Evolutionary conservation across 2,329 filamentous ascomycete genomes (phyloP), one percentile per base, ranked within the genome.

Genomic region (Xylariaceae sp.): DNA sequence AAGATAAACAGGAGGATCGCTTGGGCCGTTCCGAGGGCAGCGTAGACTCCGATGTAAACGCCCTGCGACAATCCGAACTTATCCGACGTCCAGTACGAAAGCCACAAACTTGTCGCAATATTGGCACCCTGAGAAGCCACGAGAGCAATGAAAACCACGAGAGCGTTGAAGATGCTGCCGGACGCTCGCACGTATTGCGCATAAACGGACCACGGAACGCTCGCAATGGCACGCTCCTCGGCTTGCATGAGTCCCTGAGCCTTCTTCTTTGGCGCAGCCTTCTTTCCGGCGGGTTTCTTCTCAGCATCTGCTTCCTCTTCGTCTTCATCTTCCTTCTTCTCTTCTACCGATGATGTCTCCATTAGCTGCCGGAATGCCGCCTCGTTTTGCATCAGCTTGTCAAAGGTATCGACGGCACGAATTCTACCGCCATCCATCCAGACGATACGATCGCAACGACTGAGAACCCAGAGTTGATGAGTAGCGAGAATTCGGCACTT

Each of bases 401-500:
- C 85, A 68, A 93, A 97, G 0, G 92, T 97, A 66, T 94, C 92
- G 45, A 97, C 79, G 3, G 92, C 90, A 72, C 89, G 85, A 57
- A 97, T 89, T 56, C 81, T 85, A 50, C 94, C 94, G 13, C 87
- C 85, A 58, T 97, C 89, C 84, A 99, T 92, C 85, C 92, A 92
- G 53, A 97, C 86, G 64, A 97, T 93, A 39, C 93, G 83, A 71
- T 97, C 93, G 68, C 92, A 97, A 39, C 92, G 87, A 70, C 83
- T 92, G 4, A 97, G 82, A 4, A 97, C 92, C 79, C 95, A 94
- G 11, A 97, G 83, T 73, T 97, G 93, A 73, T 99, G 94, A 0
- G 94, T 99, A 0, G 93, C 94, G 37, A 99, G 80, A 39, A 97
- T 88, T 17, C 94, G 84, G 70, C 91, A 94, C 74, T 97, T 97